A percentile compares a stretch with the other conserved stretches of the same genome.
phyloP scores from a whole-genome alignment of 148 eudicot genomes.

The Rhododendron vialii region DNA sequence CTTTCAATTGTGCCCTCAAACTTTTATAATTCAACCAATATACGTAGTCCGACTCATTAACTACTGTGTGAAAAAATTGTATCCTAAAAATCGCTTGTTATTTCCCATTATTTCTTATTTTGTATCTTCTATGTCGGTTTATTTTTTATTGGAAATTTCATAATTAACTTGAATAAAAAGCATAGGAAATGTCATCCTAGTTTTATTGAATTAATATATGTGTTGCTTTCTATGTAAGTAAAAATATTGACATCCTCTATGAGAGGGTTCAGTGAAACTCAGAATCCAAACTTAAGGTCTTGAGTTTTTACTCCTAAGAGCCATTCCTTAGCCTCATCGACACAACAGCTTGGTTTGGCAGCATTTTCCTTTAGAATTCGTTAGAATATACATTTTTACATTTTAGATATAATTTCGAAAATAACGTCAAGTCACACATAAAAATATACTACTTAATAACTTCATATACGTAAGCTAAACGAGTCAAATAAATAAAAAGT shows the following conservation, averaged over 20 bases:
- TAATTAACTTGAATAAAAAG: background rate
- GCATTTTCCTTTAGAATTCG: background rate
- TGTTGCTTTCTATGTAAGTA: background rate
- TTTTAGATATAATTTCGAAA: too few relatives aligned
- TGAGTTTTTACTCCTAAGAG: background rate
- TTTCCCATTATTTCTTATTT: background rate
- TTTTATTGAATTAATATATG: background rate
- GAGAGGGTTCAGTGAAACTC: background rate
- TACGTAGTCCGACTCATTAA: background rate
- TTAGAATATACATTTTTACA: too few relatives aligned
- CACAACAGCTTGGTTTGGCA: background rate
- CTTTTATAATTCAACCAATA: background rate
- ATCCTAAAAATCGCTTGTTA: background rate
- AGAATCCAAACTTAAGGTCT: background rate
- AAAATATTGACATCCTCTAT: background rate
- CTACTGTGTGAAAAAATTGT: background rate
- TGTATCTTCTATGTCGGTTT: background rate
- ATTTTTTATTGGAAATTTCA: background rate
- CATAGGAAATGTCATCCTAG: background rate
- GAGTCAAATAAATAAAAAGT: background rate
- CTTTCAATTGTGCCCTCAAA: background rate
- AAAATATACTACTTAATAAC: background rate
- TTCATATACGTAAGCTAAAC: background rate
- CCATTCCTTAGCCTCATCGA: background rate
- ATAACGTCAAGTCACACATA: background rate